These are phyloP conservation scores for Balamuthia mandrillaris DNA, from an alignment of 208 protist species.

Conservation along the genomic window DNA sequence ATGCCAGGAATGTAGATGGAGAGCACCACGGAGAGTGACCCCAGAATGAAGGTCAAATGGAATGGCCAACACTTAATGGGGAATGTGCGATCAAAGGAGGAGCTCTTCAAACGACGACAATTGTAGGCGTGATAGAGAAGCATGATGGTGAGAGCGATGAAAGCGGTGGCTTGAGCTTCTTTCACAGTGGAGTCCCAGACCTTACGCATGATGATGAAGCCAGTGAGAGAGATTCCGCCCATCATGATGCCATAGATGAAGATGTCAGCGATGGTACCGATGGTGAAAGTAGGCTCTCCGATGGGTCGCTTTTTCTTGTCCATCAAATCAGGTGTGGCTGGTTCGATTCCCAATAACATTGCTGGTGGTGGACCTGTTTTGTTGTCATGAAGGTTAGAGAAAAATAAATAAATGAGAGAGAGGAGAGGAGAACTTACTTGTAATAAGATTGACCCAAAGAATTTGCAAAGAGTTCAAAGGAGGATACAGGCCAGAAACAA, in stretches of 20 bases:
- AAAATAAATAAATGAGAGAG: no score
- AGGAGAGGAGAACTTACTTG: no score
- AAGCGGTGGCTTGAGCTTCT: slow-evolving; percentile 65
- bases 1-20: no score
- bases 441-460: slow-evolving; percentile 67
- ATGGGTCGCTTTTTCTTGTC: neutral
- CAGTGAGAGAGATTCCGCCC: neutral
- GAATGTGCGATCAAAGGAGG: slow-evolving; percentile 60
- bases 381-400: slow-evolving; percentile 76
- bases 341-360: slow-evolving; percentile 59
- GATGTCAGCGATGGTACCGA: neutral
- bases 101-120: slow-evolving; percentile 75
- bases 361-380: slow-evolving; percentile 53
- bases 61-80: neutral
- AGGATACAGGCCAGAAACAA: slow-evolving; percentile 38
- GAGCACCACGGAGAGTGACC: no score
- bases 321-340: slow-evolving; percentile 79
- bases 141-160: slow-evolving; percentile 80
- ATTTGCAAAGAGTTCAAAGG: slow-evolving; percentile 65
- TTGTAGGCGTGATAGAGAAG: slow-evolving; percentile 85
- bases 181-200: neutral
- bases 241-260: slow-evolving; percentile 9
- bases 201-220: neutral
- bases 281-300: neutral
- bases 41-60: no score